phyloP scores from a whole-genome alignment of 208 protist species.

The Lotmaria passim region DNA sequence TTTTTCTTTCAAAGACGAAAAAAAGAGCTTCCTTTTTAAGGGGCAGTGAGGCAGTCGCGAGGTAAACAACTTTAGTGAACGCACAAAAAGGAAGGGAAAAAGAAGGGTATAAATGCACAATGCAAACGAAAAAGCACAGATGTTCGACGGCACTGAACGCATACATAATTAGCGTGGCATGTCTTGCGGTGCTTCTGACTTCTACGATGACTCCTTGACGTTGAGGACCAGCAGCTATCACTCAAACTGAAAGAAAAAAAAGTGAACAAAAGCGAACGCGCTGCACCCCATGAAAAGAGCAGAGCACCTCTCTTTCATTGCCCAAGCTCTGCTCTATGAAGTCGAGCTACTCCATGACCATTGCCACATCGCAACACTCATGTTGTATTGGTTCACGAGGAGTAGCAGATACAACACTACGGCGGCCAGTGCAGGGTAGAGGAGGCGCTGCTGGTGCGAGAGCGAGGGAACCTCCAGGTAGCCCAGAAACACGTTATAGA shows the following conservation, averaged over 20 bases:
- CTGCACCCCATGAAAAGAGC: neutral
- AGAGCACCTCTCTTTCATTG: neutral
- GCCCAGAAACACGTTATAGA: slow-evolving; percentile 93
- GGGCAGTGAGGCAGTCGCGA: neutral
- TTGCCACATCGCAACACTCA: slow-evolving; percentile 27
- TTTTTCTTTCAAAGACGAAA: no score
- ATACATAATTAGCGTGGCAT: no score
- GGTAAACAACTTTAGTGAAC: neutral
- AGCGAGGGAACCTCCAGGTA: slow-evolving; percentile 93
- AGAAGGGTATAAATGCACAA: neutral
- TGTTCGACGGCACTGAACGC: neutral
- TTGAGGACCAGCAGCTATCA: no score
- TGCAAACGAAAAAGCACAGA: neutral
- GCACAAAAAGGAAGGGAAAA: slow-evolving; percentile 7
- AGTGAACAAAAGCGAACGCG: no score
- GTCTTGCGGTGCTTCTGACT: no score
- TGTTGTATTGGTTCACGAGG: slow-evolving; percentile 45
- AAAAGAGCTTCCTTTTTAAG: no score
- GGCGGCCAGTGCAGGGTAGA: slow-evolving; percentile 86
- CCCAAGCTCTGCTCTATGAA: no score
- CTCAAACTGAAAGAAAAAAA: neutral
- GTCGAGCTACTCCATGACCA: slow-evolving; percentile 9
- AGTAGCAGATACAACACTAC: slow-evolving; percentile 55
- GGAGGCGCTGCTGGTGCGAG: slow-evolving; percentile 80
- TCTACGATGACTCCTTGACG: no score